These are phyloP conservation scores for Peribolospora baueri DNA, from an alignment of 768 basidiomycete genomes.

Conservation along the genomic window DNA sequence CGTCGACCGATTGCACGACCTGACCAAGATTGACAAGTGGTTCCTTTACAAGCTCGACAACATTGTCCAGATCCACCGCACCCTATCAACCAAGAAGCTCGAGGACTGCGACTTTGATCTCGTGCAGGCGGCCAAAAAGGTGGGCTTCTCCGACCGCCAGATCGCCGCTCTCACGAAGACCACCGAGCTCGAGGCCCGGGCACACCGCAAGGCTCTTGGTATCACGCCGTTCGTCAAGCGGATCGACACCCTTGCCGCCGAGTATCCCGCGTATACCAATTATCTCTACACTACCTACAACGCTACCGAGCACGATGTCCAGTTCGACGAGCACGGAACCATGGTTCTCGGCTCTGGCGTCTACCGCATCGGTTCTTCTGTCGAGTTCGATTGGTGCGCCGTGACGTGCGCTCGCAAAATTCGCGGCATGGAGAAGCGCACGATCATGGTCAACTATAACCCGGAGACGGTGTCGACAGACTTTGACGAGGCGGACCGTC, in stretches of 20 bases:
- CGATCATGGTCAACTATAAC: slow-evolving; percentile 99
- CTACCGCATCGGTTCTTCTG: slow-evolving; percentile 91
- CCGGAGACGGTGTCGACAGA: slow-evolving; percentile 98
- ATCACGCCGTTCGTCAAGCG: slow-evolving; percentile 96
- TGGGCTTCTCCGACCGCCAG: slow-evolving; percentile 86
- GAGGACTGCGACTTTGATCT: slow-evolving; percentile 47
- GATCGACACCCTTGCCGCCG: slow-evolving; percentile 95
- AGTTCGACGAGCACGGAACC: slow-evolving; percentile 89
- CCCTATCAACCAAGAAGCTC: slow-evolving; percentile 34
- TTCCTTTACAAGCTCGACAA: slow-evolving; percentile 98
- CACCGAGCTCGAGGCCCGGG: slow-evolving; percentile 49
- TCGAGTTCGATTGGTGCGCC: slow-evolving; percentile 99
- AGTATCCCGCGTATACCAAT: slow-evolving; percentile 95
- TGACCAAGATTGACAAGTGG: slow-evolving; percentile 99
- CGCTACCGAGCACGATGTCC: slow-evolving; percentile 79
- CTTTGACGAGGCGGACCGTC: slow-evolving; percentile 94
- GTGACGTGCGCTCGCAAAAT: slow-evolving; percentile 89
- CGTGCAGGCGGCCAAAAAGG: slow-evolving; percentile 65
- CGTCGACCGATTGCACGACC: slow-evolving; percentile 66
- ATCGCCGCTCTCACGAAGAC: slow-evolving; percentile 50
- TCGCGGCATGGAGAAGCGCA: slow-evolving; percentile 72
- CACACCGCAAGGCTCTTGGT: slow-evolving; percentile 57
- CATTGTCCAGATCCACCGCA: slow-evolving; percentile 67
- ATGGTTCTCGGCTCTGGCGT: slow-evolving; percentile 97
- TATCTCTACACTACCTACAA: slow-evolving; percentile 99